Evolutionary conservation across 2,329 filamentous ascomycete genomes (phyloP), one percentile per base, ranked within the genome.

Genomic region (Amauroascus verrucosus): DNA sequence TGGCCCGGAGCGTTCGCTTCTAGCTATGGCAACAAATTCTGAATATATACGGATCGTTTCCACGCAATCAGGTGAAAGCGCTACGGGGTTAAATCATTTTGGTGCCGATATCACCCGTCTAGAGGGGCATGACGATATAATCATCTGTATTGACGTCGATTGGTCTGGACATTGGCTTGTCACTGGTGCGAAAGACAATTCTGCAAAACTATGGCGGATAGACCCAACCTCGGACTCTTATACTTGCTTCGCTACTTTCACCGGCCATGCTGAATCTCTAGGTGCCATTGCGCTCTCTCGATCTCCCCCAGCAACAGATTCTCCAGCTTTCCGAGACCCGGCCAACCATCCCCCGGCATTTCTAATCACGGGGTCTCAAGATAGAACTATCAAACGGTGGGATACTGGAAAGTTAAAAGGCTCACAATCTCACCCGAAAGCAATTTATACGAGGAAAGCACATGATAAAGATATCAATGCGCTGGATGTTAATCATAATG

Each of bases 381-480:
- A 98, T 66, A 86, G 89, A 64, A 98, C 93, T 0, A 79, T 98
- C 61, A 98, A 98, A 73, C 84, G 86, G 60, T 96, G 93, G 88
- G 87, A 95, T 57, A 82, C 91, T 20, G 80, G 82, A 1, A 79
- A 79, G 37, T 67, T 78, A 56, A 63, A 63, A 43, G 59, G 62
- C 9, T 62, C 62, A 8, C 65, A 57, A 18, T 57, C 58, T 40
- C 66, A 67, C 48, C 65, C 66, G 2, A 72, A 72, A 61, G 88
- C 88, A 38, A 72, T 83, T 3, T 98, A 87, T 68, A 97, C 93
- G 0, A 81, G 93, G 54, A 95, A 96, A 69, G 93, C 93, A 0
- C 93, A 98, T 70, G 93, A 98, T 65, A 98, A 98, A 67, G 93
- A 98, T 61, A 98, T 98, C 70, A 98, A 98, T 63, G 89, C 93